phyloP scores from a whole-genome alignment of 805 yeast species.

The Blastobotrys chiropterorum region DNA sequence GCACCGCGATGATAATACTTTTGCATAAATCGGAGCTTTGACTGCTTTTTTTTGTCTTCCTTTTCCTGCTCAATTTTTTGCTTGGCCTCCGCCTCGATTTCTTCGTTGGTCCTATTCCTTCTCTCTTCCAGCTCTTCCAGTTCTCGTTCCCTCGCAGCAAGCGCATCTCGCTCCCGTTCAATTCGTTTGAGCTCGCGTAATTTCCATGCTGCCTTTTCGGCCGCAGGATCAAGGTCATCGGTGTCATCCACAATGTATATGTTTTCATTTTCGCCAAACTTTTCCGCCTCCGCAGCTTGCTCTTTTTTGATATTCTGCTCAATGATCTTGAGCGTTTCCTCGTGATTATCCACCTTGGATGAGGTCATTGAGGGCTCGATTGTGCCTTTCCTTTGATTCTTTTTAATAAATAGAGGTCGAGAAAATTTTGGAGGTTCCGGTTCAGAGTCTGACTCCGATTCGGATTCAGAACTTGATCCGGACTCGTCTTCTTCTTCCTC shows the following conservation, averaged over 20 bases:
- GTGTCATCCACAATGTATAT: conserved; percentile 46
- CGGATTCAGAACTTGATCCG: conserved; percentile 2
- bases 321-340: conserved; percentile 22
- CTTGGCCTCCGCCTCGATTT: conserved; percentile 15
- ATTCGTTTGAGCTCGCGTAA: conserved; percentile 35
- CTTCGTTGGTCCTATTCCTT: conserved; percentile 28
- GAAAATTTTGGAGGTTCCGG: conserved; percentile 5
- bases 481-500: conserved; percentile 1
- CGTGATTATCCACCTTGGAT: conserved; percentile 1
- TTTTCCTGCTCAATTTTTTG: conserved; percentile 13
- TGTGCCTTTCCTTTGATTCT: not conserved
- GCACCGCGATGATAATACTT: conserved; percentile 31
- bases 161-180: conserved; percentile 33
- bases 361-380: not conserved
- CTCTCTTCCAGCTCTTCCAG: conserved; percentile 30
- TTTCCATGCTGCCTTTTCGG: conserved; percentile 39
- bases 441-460: conserved; percentile 13
- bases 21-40: conserved; percentile 21
- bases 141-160: conserved; percentile 31
- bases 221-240: conserved; percentile 50
- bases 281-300: conserved; percentile 19
- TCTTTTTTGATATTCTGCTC: conserved; percentile 27
- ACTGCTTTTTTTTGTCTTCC: conserved; percentile 8
- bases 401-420: conserved; percentile 4
- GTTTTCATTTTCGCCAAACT: conserved; percentile 20